phyloP scores from a whole-genome alignment of 129 eudicot species.

The Saposhnikovia divaricata region DNA sequence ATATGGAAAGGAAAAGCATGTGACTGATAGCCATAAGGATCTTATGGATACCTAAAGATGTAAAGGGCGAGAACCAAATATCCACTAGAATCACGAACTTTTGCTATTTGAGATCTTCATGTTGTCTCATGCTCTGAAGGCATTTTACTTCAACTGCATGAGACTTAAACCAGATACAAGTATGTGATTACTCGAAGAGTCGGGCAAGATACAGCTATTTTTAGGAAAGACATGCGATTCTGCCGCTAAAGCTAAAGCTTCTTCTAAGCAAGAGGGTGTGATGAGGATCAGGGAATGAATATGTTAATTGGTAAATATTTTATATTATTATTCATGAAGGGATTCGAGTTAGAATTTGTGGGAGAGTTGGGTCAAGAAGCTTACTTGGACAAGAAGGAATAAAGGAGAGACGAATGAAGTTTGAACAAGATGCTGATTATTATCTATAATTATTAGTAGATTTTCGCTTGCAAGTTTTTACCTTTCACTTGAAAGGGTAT shows the following conservation, averaged over 20 bases:
- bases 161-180: slow-evolving; percentile 41
- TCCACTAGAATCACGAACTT: slow-evolving; percentile 25
- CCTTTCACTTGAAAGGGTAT: no score
- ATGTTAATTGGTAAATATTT: no score
- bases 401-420: no score
- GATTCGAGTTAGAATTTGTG: no score
- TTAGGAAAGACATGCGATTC: slow-evolving; percentile 22
- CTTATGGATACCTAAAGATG: slow-evolving; percentile 20
- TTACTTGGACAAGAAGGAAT: no score
- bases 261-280: no score
- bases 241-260: slow-evolving; percentile 20
- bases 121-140: slow-evolving; percentile 37
- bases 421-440: no score
- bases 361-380: no score
- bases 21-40: slow-evolving; percentile 12
- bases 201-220: slow-evolving; percentile 24
- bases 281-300: no score
- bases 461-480: no score
- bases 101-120: slow-evolving; percentile 31
- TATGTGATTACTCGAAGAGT: slow-evolving; percentile 54
- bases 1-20: slow-evolving; percentile 2
- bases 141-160: slow-evolving; percentile 33
- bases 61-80: neutral
- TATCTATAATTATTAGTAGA: no score
- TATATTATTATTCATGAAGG: no score